phyloP scores from a whole-genome alignment of 1,284 basidiomycete genomes.

The Lignosus rhinocerotis region DNA sequence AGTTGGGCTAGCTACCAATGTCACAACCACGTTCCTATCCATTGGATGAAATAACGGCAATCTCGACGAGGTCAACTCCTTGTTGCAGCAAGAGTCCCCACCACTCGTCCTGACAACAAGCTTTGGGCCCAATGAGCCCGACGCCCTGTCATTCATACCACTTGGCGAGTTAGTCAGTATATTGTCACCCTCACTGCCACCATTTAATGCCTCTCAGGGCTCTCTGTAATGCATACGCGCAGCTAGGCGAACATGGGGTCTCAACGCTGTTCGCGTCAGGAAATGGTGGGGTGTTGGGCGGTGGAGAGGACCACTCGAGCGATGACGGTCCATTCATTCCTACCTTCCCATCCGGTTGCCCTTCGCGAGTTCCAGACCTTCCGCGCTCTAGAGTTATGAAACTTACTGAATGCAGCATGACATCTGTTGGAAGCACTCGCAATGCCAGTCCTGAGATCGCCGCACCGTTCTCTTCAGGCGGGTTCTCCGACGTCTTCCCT shows the following conservation, averaged over 20 bases:
- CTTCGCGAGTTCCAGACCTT: constrained; percentile 29
- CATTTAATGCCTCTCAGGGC: constrained; percentile 8
- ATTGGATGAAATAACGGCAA: constrained; percentile 17
- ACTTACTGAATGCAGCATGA: constrained; percentile 43
- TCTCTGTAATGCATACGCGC: constrained; percentile 25
- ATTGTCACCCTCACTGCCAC: neutral
- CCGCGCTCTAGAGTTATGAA: neutral
- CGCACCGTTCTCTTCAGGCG: constrained; percentile 41
- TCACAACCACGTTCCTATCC: constrained; percentile 19
- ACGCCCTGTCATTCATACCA: too few relatives aligned
- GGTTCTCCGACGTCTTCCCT: constrained; percentile 27
- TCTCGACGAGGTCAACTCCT: constrained; percentile 33
- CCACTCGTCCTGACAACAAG: constrained; percentile 12
- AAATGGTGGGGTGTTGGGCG: constrained; percentile 55
- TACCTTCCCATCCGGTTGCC: constrained; percentile 64
- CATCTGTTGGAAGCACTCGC: constrained; percentile 54
- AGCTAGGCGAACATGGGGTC: constrained; percentile 57
- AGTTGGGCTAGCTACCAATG: constrained; percentile 57
- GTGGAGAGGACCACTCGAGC: constrained; percentile 47
- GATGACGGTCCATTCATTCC: constrained; percentile 54
- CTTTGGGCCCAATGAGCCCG: neutral
- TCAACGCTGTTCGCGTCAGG: constrained; percentile 67
- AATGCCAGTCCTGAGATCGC: constrained; percentile 47
- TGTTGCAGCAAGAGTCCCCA: constrained; percentile 29
- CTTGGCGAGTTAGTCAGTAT: neutral